Conservation (phyloP, 352 stramenopile genomes). For the Blastocystis hominis region DNA sequence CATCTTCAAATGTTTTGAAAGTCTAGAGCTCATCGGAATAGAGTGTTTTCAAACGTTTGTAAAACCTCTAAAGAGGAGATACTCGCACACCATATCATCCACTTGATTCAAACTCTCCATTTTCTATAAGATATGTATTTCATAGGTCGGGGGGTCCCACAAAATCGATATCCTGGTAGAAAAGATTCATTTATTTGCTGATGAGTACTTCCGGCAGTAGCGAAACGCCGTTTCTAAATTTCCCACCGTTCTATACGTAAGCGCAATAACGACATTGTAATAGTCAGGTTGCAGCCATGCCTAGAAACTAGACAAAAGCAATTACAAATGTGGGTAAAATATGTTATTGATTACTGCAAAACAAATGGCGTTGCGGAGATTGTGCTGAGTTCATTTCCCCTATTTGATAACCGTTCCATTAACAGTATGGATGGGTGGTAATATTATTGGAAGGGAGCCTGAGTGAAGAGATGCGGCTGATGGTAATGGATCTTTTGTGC, state of each 20-base stretch:
- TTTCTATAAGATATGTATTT: background rate
- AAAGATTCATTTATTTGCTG: background rate
- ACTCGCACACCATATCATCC: constrained; percentile 50
- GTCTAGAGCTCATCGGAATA: background rate
- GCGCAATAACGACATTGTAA: background rate
- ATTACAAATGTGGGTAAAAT: constrained; percentile 22
- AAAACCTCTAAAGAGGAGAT: constrained; percentile 46
- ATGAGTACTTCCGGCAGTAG: background rate
- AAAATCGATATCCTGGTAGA: background rate
- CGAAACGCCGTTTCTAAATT: background rate
- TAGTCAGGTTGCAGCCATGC: background rate
- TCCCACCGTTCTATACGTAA: constrained; percentile 49
- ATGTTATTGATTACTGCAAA: constrained; percentile 44
- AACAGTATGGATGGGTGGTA: background rate
- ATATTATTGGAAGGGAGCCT: background rate
- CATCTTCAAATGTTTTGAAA: constrained; percentile 28
- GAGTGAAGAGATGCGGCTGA: background rate
- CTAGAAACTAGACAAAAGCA: constrained; percentile 16
- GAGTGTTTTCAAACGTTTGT: constrained; percentile 13
- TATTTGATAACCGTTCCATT: constrained; percentile 29
- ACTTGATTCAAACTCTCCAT: constrained; percentile 52
- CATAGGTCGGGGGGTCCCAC: background rate
- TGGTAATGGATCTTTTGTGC: constrained; percentile 18
- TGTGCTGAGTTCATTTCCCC: background rate
- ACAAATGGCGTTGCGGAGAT: background rate